These are phyloP conservation scores for Polyplosphaeria fusca DNA, from an alignment of 495 filamentous ascomycete genomes.

Conservation along the genomic window DNA sequence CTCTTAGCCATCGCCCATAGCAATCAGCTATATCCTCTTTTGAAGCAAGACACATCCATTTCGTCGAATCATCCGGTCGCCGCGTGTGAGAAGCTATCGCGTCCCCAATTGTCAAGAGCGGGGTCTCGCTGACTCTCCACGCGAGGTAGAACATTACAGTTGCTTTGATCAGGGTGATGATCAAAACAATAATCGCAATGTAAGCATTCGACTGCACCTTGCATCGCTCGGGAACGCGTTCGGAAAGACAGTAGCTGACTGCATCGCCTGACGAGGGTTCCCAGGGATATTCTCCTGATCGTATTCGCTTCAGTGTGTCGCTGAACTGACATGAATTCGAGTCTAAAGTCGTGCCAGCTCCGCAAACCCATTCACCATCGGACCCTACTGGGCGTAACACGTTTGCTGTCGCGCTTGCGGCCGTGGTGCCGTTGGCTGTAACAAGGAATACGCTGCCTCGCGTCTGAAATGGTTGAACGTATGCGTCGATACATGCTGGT, in stretches of 20 bases:
- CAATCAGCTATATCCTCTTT: not conserved
- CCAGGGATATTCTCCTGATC: not conserved
- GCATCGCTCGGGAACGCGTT: not conserved
- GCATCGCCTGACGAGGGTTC: not conserved
- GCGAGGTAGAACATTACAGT: not conserved
- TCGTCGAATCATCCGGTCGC: not conserved
- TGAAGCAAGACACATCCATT: not conserved
- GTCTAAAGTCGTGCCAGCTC: not conserved
- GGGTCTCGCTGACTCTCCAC: not conserved
- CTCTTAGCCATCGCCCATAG: not conserved
- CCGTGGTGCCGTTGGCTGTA: not conserved
- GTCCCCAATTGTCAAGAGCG: not conserved
- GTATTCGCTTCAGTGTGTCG: not conserved
- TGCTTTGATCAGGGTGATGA: not conserved
- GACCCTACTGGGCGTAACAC: not conserved
- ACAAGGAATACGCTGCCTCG: constrained; percentile 2
- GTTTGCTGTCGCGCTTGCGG: not conserved
- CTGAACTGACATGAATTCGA: not conserved
- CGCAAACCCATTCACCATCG: not conserved
- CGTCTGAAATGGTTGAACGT: not conserved
- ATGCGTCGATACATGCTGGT: not conserved
- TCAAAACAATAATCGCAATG: not conserved
- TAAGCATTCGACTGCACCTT: constrained; percentile 1
- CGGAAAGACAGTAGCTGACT: constrained; percentile 1
- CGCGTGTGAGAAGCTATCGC: not conserved